Base-by-base conservation (phyloP, 768 basidiomycete species). In the Lactarius quietus region DNA sequence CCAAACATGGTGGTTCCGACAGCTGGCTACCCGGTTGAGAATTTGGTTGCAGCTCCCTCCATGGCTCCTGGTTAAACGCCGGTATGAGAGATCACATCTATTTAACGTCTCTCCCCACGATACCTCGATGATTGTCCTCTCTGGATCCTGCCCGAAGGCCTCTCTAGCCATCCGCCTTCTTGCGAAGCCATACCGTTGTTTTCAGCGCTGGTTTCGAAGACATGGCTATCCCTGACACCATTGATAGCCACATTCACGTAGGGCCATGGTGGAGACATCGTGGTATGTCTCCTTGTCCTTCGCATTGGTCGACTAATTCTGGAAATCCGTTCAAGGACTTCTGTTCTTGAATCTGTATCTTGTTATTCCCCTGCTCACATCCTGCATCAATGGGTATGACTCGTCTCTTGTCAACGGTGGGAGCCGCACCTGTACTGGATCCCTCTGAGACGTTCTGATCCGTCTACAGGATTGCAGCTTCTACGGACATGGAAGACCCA, bases 341-440 rank as follows among this genome's bases (percentile, higher is more conserved):
- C 74, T 87, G 33, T 62, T 80, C 57, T 74, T 88, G 43, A 88
- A 88, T 72, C 63, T 88, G 6, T 84, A 81, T 69, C 77, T 89
- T 36, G 61, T 85, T 18, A 76, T 89, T 18, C 86, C 88, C 2
- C 78, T 90, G n/a, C 74, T 89, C 62, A 87, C 88, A 18, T 83
- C 86, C 20, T 77, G 82, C 17, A 82, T 83, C 57, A 89, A 88
- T 74, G 88, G 89, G 29, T 80, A 87, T 57, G 86, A 89, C 72
- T 84, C 85, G 4, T 88, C 86, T n/a, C 74, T 87, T 53, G 78
- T 87, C 18, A 88, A 88, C 69, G 80, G 79, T 78, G 41, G n/a
- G 71, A 53, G 6, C 12, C 17, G 39, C 26, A 26, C 33, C 45
- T 55, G 6, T 33, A 4, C 26, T 26, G 17, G n/a, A n/a, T n/a